These are phyloP conservation scores for Colletotrichum sublineola DNA, from an alignment of 2,329 filamentous ascomycete species.

Conservation along the genomic window DNA sequence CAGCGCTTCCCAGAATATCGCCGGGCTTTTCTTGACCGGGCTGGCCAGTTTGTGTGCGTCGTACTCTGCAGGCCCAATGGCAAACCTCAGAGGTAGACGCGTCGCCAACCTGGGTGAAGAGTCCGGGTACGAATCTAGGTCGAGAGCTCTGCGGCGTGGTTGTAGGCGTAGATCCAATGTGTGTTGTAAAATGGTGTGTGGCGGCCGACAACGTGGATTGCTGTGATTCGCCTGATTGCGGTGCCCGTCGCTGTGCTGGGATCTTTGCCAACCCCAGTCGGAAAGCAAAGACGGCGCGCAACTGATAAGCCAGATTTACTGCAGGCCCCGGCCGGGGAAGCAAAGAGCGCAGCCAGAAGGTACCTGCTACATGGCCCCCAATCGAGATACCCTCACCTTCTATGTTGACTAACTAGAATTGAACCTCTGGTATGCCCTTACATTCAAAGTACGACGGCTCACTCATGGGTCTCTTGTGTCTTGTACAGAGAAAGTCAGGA, in stretches of 20 bases:
- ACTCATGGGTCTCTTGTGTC: not conserved
- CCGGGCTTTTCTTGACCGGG: not conserved
- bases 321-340: slow-evolving; percentile 35
- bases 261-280: slow-evolving; percentile 25
- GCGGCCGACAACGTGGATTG: slow-evolving; percentile 42
- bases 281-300: slow-evolving; percentile 35
- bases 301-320: slow-evolving; percentile 43
- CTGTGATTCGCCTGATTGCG: slow-evolving; percentile 42
- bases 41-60: slow-evolving; percentile 11
- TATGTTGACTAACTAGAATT: not conserved
- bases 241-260: slow-evolving; percentile 32
- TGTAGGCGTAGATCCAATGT: slow-evolving; percentile 23
- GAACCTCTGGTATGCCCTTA: not conserved
- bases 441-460: not conserved
- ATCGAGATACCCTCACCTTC: not conserved
- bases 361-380: slow-evolving; percentile 25
- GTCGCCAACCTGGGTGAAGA: slow-evolving; percentile 23
- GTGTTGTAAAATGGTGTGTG: slow-evolving; percentile 41
- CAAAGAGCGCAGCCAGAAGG: not conserved
- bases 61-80: not conserved
- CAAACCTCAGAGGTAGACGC: slow-evolving; percentile 13
- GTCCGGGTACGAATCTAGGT: slow-evolving; percentile 5
- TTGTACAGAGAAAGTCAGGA: not conserved
- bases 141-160: slow-evolving; percentile 17
- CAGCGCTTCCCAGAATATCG: not conserved